These are phyloP conservation scores for Capsella rubella DNA, from an alignment of 441 rosid genomes.

Conservation along the genomic window DNA sequence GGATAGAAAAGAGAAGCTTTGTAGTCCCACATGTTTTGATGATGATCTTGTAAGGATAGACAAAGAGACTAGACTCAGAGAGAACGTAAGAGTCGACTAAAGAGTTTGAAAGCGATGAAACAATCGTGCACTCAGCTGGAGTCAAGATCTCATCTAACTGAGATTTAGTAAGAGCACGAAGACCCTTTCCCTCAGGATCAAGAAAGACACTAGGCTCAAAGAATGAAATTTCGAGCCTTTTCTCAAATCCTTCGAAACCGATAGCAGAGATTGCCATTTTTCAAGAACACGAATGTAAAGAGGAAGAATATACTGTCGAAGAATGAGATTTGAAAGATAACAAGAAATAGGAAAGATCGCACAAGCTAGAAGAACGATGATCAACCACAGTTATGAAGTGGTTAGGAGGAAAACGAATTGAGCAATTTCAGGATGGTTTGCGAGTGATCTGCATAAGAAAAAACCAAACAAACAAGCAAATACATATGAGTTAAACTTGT, in stretches of 20 bases:
- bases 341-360: slow-evolving; percentile 28
- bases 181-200: slow-evolving; percentile 79
- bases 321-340: background rate
- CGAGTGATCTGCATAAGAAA: slow-evolving; percentile 70
- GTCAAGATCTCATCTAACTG: slow-evolving; percentile 74
- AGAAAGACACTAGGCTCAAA: slow-evolving; percentile 60
- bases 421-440: slow-evolving; percentile 81
- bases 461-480: background rate
- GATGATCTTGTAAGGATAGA: slow-evolving; percentile 78
- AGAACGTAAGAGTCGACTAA: slow-evolving; percentile 78
- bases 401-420: slow-evolving; percentile 37
- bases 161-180: slow-evolving; percentile 58
- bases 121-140: slow-evolving; percentile 84
- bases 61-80: slow-evolving; percentile 89
- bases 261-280: slow-evolving; percentile 65
- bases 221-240: slow-evolving; percentile 81
- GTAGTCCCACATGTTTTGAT: slow-evolving; percentile 95
- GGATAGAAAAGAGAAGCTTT: slow-evolving; percentile 69
- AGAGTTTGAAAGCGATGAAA: slow-evolving; percentile 67
- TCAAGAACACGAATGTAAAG: slow-evolving; percentile 25
- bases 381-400: slow-evolving; percentile 54
- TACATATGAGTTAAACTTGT: background rate
- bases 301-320: background rate
- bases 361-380: background rate
- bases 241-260: slow-evolving; percentile 92